Conservation (phyloP, 225 moss, liverwort and hornwort species). For the Polytrichum commune region DNA sequence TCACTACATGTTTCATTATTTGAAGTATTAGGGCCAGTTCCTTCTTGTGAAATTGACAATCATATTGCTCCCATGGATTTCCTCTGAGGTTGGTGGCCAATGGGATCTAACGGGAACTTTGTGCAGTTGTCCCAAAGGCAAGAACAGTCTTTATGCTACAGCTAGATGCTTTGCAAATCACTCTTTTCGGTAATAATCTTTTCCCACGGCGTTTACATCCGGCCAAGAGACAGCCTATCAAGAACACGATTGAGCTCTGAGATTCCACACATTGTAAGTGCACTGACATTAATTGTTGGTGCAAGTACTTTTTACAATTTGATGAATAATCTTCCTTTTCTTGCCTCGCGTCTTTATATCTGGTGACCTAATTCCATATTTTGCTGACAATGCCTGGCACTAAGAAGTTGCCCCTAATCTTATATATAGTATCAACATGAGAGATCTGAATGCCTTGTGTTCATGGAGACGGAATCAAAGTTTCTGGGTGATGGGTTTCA, state of each 20-base stretch:
- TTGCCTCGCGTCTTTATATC: too few species aligned
- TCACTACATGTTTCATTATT: not conserved
- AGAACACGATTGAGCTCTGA: constrained; percentile 24
- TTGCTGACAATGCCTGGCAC: too few species aligned
- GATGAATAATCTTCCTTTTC: too few species aligned
- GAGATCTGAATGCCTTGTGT: too few species aligned
- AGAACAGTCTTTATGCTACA: constrained; percentile 72
- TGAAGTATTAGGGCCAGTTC: not conserved
- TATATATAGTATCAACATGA: too few species aligned
- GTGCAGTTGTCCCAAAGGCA: constrained; percentile 71
- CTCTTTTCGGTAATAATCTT: constrained; percentile 35
- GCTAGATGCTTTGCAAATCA: constrained; percentile 40
- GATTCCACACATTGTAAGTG: not conserved
- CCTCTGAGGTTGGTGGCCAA: not conserved
- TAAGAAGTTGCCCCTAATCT: too few species aligned
- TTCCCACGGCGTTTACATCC: constrained; percentile 14
- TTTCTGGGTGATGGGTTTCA: too few species aligned
- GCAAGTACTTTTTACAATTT: too few species aligned
- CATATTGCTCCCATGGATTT: too few species aligned
- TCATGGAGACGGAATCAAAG: too few species aligned
- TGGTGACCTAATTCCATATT: too few species aligned
- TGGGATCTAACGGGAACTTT: not conserved
- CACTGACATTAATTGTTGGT: not conserved
- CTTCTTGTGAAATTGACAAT: not conserved
- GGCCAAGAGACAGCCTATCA: constrained; percentile 9